phyloP scores from a whole-genome alignment of 176 grass and related monocot genomes.

The Hsuehochloa calcarea region DNA sequence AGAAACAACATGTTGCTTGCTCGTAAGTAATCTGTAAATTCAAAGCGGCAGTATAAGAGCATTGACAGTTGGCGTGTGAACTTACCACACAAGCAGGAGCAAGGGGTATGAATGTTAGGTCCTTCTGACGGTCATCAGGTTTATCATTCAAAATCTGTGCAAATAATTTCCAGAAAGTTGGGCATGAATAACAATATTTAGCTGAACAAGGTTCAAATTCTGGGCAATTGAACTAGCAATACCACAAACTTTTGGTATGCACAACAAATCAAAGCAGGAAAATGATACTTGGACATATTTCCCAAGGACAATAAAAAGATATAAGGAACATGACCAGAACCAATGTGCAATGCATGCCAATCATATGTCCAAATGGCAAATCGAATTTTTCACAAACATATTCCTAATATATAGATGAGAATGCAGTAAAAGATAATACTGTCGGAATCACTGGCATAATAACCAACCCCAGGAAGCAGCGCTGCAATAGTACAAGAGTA shows the following conservation, averaged over 20 bases:
- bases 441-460: not conserved
- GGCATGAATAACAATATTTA: not conserved
- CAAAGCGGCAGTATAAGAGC: constrained; percentile 6
- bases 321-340: not conserved
- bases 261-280: not conserved
- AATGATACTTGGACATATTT: not conserved
- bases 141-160: constrained; percentile 88
- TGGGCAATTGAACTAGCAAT: not conserved
- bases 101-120: constrained; percentile 93
- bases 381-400: not conserved
- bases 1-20: constrained; percentile 24
- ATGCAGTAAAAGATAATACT: not conserved
- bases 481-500: not conserved
- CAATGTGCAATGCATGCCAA: constrained; percentile 8
- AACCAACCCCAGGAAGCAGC: not conserved
- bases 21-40: constrained; percentile 6
- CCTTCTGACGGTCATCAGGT: constrained; percentile 76
- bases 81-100: constrained; percentile 93
- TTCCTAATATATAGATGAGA: not conserved
- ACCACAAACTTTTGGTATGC: not conserved
- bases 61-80: not conserved
- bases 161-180: constrained; percentile 10
- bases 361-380: not conserved
- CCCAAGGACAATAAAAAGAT: not conserved
- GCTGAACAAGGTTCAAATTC: not conserved